Base-by-base conservation (phyloP, 805 yeast species). In the Yarrowia sp. region DNA sequence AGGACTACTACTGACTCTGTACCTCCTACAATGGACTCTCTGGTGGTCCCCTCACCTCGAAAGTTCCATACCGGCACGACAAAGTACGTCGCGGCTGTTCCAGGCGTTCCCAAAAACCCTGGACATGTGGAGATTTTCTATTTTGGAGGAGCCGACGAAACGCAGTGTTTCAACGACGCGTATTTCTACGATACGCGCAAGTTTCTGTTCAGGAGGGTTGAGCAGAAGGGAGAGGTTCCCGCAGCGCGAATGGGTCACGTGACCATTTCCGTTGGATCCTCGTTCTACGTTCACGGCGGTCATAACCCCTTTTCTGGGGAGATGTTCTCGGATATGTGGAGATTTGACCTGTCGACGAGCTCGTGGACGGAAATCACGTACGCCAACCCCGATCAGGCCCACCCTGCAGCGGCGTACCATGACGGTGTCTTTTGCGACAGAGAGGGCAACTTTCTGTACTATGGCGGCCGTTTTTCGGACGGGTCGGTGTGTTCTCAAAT, bases 121-220 rank as follows among this genome's bases (percentile, higher is more conserved):
- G 51, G 32, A 0, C 14, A 7, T 33, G 18, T 18, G 13, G 45
- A 61, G 8, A 47, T 61, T 10, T 45, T 61, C 32, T 36, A 22
- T 39, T 61, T 61, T 31, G 65, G 65, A 5, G 65, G 65, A 0
- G 65, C 44, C 11, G 32, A 61, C 57, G 32, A 38, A n/a, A 38
- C 36, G 15, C 43, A 38, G 38, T 61, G 57, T 38, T 38, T 36
- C 44, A 41, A 61, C 44, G 57, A 44, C 44, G 36, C 57, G n/a
- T 45, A 22, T 9, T 13, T 61, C 39, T 45, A 45, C 33, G 17
- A 38, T 57, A 44, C 57, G 2, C 65, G 65, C 4, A 47, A 44
- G 8, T 22, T 11, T 3, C 17, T 32, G 32, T 61, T 45, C 39
- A 45, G 47, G 14, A 31, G 35, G 31, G 57, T 61, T 28, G 45